Conservation (phyloP, 164 flowering plant genomes). For the Magnolia changhungtana region DNA sequence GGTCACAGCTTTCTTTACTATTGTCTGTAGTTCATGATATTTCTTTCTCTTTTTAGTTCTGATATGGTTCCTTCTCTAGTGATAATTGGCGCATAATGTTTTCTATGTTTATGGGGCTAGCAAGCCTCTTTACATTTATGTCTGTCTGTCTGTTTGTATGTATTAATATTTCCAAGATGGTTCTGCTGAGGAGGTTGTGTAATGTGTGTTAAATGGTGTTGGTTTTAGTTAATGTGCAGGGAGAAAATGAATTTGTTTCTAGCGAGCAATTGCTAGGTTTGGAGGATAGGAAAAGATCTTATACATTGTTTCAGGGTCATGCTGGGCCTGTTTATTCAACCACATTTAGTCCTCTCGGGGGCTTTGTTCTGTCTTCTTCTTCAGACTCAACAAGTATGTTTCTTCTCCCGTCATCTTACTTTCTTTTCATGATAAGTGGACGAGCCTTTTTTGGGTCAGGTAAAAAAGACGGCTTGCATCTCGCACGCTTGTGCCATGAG, state of each 20-base stretch:
- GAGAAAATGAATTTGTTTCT: conserved; percentile 53
- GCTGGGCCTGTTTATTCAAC: conserved; percentile 94
- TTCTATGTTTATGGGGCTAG: too few relatives aligned
- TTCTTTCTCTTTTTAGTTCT: neutral
- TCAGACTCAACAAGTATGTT: conserved; percentile 84
- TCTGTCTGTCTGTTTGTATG: too few relatives aligned
- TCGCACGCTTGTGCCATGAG: too few relatives aligned
- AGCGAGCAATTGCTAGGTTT: conserved; percentile 40
- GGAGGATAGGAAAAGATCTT: conserved; percentile 61
- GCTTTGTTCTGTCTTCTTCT: conserved; percentile 87
- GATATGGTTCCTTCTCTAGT: neutral
- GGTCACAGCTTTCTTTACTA: conserved; percentile 37
- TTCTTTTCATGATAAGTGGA: neutral
- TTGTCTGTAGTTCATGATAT: neutral
- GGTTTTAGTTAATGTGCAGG: conserved; percentile 62
- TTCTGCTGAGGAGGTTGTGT: neutral
- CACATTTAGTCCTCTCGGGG: conserved; percentile 86
- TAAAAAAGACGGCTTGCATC: too few relatives aligned
- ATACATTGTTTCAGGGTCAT: conserved; percentile 86
- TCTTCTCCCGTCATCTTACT: neutral
- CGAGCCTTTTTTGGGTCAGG: too few relatives aligned
- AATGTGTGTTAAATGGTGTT: conserved; percentile 9
- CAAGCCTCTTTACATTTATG: too few relatives aligned
- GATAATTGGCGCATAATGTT: neutral
- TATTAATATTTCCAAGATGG: too few relatives aligned